Evolutionary conservation across 257 asterid genomes (phyloP).

Genomic region (Nicotiana benthamiana): DNA sequence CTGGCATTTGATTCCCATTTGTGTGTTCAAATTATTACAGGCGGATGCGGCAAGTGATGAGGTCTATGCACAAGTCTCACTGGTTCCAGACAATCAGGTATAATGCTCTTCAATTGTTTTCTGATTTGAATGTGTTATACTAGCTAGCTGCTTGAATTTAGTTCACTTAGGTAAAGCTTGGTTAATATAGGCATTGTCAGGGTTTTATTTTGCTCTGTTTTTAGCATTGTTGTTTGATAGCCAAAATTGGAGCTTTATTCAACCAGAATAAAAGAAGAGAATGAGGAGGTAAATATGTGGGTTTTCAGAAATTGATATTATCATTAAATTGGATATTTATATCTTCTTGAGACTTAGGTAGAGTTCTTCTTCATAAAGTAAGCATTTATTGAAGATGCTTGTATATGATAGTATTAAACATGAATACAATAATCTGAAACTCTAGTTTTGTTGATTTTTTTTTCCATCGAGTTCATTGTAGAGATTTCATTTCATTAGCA

Average conservation of each 20-base stretch:
- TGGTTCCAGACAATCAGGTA: slow-evolving; percentile 78
- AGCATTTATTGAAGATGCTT: not conserved
- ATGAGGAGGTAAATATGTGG: not conserved
- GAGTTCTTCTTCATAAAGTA: not conserved
- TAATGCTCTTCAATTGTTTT: slow-evolving; percentile 4
- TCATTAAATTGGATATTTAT: not conserved
- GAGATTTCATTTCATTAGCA: slow-evolving; percentile 1
- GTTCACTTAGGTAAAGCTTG: not conserved
- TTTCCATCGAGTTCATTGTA: not conserved
- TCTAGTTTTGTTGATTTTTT: slow-evolving; percentile 1
- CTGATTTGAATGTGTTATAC: not conserved
- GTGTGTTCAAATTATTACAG: slow-evolving; percentile 23
- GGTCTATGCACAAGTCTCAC: slow-evolving; percentile 82
- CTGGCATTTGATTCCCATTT: not conserved
- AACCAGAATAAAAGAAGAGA: not conserved
- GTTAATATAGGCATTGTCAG: not conserved
- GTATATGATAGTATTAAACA: not conserved
- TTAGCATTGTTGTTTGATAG: not conserved
- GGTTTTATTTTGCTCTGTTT: not conserved
- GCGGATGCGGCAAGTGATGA: slow-evolving; percentile 84
- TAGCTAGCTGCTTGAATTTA: not conserved
- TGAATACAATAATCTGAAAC: not conserved
- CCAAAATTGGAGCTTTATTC: not conserved
- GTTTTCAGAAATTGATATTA: not conserved
- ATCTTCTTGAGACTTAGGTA: not conserved